Percentiles rank a stretch among this genome's conserved stretches.
Conservation (phyloP, 2,329 filamentous ascomycete genomes). For the Triangularia verruculosa region DNA sequence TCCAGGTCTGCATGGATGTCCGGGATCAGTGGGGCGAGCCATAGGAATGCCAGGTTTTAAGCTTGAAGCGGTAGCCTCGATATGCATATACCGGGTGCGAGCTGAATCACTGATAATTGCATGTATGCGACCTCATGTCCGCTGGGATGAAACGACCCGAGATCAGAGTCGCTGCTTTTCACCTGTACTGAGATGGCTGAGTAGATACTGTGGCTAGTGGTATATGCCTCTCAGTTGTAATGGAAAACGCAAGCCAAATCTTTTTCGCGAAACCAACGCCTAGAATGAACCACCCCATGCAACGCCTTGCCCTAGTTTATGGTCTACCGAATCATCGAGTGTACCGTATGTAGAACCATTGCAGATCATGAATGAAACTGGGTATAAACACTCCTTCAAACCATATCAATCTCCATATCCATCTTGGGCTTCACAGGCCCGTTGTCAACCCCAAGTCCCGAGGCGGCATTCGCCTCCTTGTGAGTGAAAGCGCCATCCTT, state of each 20-base stretch:
- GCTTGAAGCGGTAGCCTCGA: neutral
- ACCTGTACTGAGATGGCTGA: neutral
- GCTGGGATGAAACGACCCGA: neutral
- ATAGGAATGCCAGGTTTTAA: neutral
- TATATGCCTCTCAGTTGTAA: neutral
- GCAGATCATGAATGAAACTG: neutral
- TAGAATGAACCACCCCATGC: neutral
- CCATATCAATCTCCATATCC: conserved; percentile 40
- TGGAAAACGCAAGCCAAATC: neutral
- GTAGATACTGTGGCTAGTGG: neutral
- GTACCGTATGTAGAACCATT: neutral
- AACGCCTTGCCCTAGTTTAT: neutral
- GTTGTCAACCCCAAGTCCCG: conserved; percentile 70
- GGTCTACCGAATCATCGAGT: neutral
- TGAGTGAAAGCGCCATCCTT: conserved; percentile 83
- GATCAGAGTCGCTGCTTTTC: neutral
- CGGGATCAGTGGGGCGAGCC: neutral
- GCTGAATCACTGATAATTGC: neutral
- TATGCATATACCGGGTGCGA: conserved; percentile 4
- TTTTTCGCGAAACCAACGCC: neutral
- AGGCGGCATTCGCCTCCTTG: conserved; percentile 77
- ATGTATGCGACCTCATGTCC: neutral
- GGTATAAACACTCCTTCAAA: conserved; percentile 20
- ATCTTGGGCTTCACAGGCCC: conserved; percentile 44
- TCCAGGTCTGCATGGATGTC: neutral